phyloP scores from a whole-genome alignment of 345 rosid genomes.

The Pelargonium nanum region DNA sequence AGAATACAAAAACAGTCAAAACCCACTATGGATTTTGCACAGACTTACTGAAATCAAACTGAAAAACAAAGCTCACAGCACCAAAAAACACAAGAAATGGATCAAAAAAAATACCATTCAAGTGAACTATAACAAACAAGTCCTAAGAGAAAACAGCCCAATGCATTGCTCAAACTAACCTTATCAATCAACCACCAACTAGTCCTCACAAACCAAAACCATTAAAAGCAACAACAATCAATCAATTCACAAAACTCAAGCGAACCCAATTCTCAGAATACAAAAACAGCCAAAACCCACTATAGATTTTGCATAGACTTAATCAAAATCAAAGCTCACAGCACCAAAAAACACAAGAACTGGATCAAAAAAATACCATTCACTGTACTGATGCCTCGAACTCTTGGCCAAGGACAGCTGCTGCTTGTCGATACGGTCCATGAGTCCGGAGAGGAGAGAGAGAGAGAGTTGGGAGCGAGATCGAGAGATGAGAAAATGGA shows the following conservation, averaged over 20 bases:
- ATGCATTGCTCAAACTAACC: background rate
- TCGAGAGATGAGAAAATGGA: no score
- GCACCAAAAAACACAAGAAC: background rate
- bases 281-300: background rate
- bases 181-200: no score
- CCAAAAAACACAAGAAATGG: no score
- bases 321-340: no score
- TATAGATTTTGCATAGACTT: background rate
- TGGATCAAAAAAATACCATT: slow-evolving; percentile 19
- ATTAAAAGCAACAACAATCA: background rate
- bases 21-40: background rate
- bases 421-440: slow-evolving; percentile 21
- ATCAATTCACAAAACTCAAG: background rate
- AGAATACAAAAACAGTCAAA: background rate
- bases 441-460: background rate
- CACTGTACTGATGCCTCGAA: slow-evolving; percentile 25
- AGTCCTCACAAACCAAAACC: background rate
- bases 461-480: no score
- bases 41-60: background rate
- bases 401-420: slow-evolving; percentile 23
- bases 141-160: background rate
- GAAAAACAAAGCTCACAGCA: background rate
- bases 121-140: background rate
- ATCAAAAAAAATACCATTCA: no score
- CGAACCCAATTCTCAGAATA: background rate